phyloP scores from a whole-genome alignment of 176 grass and related monocot species.

The Oryza longistaminata region DNA sequence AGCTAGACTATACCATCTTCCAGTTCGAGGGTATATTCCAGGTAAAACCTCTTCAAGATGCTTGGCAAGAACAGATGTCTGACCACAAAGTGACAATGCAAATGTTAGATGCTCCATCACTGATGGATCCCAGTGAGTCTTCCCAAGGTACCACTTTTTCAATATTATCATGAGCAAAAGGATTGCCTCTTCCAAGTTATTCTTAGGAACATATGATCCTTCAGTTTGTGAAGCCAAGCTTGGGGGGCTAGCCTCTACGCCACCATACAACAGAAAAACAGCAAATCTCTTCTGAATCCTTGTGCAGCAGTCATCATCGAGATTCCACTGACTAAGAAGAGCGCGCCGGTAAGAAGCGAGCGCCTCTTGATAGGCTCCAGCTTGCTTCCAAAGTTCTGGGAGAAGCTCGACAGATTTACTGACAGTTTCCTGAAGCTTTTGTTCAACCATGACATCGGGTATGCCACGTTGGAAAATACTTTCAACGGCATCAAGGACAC shows the following conservation, averaged over 20 bases:
- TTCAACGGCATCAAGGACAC: constrained; percentile 89
- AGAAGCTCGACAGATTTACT: constrained; percentile 91
- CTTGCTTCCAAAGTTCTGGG: constrained; percentile 97
- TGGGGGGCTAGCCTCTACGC: constrained; percentile 69
- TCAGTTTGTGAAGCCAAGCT: constrained; percentile 84
- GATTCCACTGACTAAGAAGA: constrained; percentile 98
- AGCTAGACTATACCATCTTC: constrained; percentile 84
- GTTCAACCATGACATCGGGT: constrained; percentile 84
- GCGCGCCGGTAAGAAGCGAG: constrained; percentile 77
- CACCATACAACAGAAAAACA: constrained; percentile 80
- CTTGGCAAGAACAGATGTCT: constrained; percentile 76
- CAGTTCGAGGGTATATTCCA: constrained; percentile 76
- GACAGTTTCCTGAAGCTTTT: constrained; percentile 90
- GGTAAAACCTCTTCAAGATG: constrained; percentile 85
- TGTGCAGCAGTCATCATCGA: constrained; percentile 73
- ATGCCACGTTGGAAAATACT: constrained; percentile 88
- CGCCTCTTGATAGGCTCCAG: constrained; percentile 70
- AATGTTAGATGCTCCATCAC: constrained; percentile 89
- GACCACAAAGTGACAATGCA: constrained; percentile 81
- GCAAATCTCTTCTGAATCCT: constrained; percentile 96
- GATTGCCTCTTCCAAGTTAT: constrained; percentile 96
- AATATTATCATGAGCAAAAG: constrained; percentile 84
- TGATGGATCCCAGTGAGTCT: constrained; percentile 83
- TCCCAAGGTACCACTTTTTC: constrained; percentile 82
- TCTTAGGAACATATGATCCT: constrained; percentile 89